phyloP scores from a whole-genome alignment of 495 filamentous ascomycete species.

The Penicillium diatomitis region DNA sequence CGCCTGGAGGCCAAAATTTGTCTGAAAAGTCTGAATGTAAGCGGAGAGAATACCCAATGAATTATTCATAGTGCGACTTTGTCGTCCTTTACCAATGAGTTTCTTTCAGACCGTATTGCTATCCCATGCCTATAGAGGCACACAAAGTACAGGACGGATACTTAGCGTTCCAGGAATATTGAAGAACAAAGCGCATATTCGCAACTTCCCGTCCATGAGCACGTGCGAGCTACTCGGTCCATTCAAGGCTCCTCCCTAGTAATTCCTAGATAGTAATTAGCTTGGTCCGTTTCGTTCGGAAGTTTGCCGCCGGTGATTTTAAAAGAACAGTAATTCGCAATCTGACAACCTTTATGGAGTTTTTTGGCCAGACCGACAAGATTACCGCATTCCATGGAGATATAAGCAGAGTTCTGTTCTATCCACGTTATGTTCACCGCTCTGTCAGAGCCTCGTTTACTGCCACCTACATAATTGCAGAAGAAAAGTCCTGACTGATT shows the following conservation, averaged over 20 bases:
- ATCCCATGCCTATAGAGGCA: background rate
- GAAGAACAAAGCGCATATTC: background rate
- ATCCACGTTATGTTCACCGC: background rate
- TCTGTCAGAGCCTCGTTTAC: too few relatives aligned
- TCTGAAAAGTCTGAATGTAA: background rate
- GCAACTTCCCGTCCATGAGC: background rate
- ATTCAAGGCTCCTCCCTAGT: background rate
- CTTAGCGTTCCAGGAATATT: background rate
- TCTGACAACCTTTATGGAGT: background rate
- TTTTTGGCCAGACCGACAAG: background rate
- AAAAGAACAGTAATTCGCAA: background rate
- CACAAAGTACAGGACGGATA: background rate
- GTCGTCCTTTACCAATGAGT: background rate
- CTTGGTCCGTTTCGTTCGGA: background rate
- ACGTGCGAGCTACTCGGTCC: background rate
- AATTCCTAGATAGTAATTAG: background rate
- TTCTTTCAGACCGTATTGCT: background rate
- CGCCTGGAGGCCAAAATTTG: background rate
- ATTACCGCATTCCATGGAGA: background rate
- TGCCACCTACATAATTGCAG: constrained; percentile 1
- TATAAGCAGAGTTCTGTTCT: background rate
- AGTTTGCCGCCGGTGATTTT: background rate
- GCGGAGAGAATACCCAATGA: background rate
- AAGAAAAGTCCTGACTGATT: background rate
- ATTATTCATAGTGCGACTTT: background rate